Evolutionary conservation across 495 filamentous ascomycete genomes (phyloP).

Genomic region (Xylaria venustula): DNA sequence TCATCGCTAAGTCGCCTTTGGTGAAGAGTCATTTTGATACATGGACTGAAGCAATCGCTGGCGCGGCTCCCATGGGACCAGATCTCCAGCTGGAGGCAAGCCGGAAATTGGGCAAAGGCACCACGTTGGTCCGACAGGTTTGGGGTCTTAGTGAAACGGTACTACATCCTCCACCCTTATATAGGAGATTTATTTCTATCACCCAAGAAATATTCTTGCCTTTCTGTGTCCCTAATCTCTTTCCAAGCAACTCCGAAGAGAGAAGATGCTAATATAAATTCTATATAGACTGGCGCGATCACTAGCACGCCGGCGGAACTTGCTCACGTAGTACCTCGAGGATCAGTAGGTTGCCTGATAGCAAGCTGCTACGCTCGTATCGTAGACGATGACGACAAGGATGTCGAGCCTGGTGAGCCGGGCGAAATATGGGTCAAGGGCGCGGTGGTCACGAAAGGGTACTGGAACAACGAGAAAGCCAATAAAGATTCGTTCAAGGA

Average conservation of each 20-base stretch:
- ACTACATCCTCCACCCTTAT: neutral
- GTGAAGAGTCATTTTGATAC: conserved; percentile 49
- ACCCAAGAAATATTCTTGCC: neutral
- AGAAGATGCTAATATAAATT: neutral
- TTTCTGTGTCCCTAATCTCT: neutral
- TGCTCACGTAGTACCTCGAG: conserved; percentile 3
- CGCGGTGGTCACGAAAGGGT: conserved; percentile 66
- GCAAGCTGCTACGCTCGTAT: conserved; percentile 54
- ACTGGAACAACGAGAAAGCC: conserved; percentile 62
- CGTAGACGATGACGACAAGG: conserved; percentile 42
- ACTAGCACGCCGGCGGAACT: conserved; percentile 18
- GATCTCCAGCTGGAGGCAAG: conserved; percentile 34
- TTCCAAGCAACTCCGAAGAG: neutral
- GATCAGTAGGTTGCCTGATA: conserved; percentile 57
- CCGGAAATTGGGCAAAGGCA: conserved; percentile 35
- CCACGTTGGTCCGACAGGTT: conserved; percentile 56
- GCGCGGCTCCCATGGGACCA: conserved; percentile 36
- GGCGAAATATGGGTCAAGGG: conserved; percentile 39
- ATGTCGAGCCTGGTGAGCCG: conserved; percentile 37
- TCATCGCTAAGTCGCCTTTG: conserved; percentile 46
- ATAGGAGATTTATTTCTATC: neutral
- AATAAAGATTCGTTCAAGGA: conserved; percentile 56
- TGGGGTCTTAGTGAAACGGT: conserved; percentile 72
- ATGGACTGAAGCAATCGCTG: conserved; percentile 22
- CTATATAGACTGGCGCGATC: conserved; percentile 23